Percentiles rank a stretch among this genome's conserved stretches.
phyloP scores from a whole-genome alignment of 306 rosid genomes.

The Rosa lucieae region DNA sequence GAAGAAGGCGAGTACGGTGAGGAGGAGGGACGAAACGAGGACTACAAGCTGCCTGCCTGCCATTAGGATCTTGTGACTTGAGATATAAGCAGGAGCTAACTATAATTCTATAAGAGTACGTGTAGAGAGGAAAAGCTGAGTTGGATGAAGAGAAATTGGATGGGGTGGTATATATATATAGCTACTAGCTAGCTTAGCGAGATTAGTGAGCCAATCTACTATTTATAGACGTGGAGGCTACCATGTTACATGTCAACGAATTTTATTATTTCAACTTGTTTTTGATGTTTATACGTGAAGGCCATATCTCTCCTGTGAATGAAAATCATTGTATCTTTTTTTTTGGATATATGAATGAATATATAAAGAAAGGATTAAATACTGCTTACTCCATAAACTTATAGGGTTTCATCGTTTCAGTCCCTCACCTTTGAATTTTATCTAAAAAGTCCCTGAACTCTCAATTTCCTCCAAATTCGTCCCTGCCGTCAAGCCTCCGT shows the following conservation, averaged over 20 bases:
- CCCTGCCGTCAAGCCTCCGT: no score
- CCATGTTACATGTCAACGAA: slow-evolving; percentile 38
- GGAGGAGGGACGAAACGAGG: slow-evolving; percentile 40
- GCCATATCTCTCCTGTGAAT: slow-evolving; percentile 29
- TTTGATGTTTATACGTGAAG: slow-evolving; percentile 42
- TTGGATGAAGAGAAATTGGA: background rate
- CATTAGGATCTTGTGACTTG: slow-evolving; percentile 37
- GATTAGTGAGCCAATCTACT: background rate
- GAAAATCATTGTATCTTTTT: background rate
- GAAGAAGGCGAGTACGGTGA: slow-evolving; percentile 40
- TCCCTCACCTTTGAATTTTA: no score
- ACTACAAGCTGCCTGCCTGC: slow-evolving; percentile 36
- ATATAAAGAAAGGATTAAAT: no score
- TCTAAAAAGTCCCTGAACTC: no score
- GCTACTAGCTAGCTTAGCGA: background rate
- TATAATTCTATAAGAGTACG: background rate
- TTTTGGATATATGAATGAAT: no score
- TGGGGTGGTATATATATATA: slow-evolving; percentile 23
- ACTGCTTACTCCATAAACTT: no score
- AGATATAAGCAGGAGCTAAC: slow-evolving; percentile 13
- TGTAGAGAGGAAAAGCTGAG: slow-evolving; percentile 7
- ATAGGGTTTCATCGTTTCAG: no score
- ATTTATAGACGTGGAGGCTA: slow-evolving; percentile 53
- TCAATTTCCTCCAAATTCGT: no score
- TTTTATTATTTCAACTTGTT: slow-evolving; percentile 6